Conservation (phyloP, 768 basidiomycete species). For the Trametes cingulata region DNA sequence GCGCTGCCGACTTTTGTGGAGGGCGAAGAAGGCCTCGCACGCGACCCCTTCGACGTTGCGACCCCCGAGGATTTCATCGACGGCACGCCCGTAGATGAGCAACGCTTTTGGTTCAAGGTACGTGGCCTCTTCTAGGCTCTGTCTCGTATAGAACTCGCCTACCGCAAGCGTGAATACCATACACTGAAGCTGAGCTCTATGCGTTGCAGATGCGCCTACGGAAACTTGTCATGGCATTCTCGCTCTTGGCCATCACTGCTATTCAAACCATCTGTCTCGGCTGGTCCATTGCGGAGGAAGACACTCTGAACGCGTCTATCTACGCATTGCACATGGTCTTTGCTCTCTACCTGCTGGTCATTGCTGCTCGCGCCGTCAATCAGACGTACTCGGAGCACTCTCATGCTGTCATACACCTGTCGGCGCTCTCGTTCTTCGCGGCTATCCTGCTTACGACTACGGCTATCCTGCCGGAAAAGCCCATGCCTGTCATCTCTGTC, state of each 20-base stretch:
- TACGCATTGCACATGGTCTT: slow-evolving; percentile 51
- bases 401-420: slow-evolving; percentile 56
- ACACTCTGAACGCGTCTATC: slow-evolving; percentile 35
- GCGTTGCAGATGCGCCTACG: slow-evolving; percentile 52
- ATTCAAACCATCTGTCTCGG: slow-evolving; percentile 58
- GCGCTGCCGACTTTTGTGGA: slow-evolving; percentile 39
- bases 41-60: slow-evolving; percentile 72
- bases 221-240: slow-evolving; percentile 52
- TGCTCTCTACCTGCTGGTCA: slow-evolving; percentile 57
- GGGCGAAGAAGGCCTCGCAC: slow-evolving; percentile 26
- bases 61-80: slow-evolving; percentile 69
- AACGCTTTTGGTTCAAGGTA: slow-evolving; percentile 60
- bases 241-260: slow-evolving; percentile 48
- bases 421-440: slow-evolving; percentile 52
- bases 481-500: slow-evolving; percentile 32
- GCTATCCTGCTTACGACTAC: slow-evolving; percentile 44
- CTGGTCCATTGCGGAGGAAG: slow-evolving; percentile 43
- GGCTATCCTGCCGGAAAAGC: slow-evolving; percentile 57
- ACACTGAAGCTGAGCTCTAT: background rate
- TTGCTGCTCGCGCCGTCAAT: slow-evolving; percentile 53
- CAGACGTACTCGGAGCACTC: slow-evolving; percentile 43
- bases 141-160: background rate
- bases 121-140: slow-evolving; percentile 27
- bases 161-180: background rate
- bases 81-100: slow-evolving; percentile 64